Base-by-base conservation (phyloP, 108 stramenopile species). In the Poteriospumella lacustris region DNA sequence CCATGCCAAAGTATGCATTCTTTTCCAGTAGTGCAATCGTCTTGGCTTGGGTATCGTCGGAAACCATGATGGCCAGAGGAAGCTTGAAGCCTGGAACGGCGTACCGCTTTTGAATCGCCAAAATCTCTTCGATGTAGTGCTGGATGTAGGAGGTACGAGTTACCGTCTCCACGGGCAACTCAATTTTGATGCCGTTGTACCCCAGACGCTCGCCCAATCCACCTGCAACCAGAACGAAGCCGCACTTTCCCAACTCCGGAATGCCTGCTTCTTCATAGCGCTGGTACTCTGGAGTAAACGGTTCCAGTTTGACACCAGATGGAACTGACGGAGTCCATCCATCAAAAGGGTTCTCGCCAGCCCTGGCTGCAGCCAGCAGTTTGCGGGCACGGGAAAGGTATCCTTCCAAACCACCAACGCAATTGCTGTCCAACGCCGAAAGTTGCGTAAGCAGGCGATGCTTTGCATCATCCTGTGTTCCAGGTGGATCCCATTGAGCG, bases 21-120 rank as follows among this genome's bases (percentile, higher is more conserved):
- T 91, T 91, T 58, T 83, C 77, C 58, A 99, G 85, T 47, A 99
- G 83, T 79, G 88, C 82, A 15, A 93, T 83, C 24, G 98, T 99
- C 67, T 85, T 59, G 29, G 89, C 91, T 85, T 97, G 94, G 0
- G 98, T 99, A 83, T 97, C 98, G 39, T 92, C 97, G 39, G 90
- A 91, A 2, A 96, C 97, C 98, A 99, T 99, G 73, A 99, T 99
- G 36, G 93, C 95, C 24, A 99, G 81, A 0, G 96, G 96, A 80
- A 97, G 90, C 5, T 82, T 83, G 60, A 92, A 79, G 15, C 70
- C 70, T n/a, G 43, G 44, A 42, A 3, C 3, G 41, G n/a, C 43
- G 33, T 73, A 73, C 83, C 91, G 81, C 19, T 85, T 85, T 80
- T 98, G 92, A 86, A 95, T 90, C 1, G 94, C 96, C 43, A 92